Evolutionary conservation across 2,329 filamentous ascomycete species (phyloP).

Genomic region (Hypocrella siamensis): DNA sequence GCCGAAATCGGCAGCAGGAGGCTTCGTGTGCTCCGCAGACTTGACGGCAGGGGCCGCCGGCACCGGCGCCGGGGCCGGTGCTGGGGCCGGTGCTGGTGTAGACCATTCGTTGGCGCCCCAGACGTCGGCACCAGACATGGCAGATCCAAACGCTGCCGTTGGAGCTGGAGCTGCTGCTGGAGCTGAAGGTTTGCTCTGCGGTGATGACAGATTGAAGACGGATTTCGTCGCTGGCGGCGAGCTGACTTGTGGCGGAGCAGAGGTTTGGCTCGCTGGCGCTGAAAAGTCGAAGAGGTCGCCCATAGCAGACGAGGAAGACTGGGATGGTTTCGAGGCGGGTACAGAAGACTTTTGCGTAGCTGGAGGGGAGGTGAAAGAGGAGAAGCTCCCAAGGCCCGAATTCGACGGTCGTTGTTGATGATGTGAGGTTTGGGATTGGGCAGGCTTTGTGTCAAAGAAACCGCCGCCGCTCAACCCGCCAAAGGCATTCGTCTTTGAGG

Average conservation of each 20-base stretch:
- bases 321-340: slow-evolving; percentile 23
- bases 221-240: slow-evolving; percentile 35
- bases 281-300: slow-evolving; percentile 73
- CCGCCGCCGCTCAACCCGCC: slow-evolving; percentile 51
- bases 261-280: slow-evolving; percentile 30
- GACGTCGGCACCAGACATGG: slow-evolving; percentile 45
- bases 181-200: slow-evolving; percentile 27
- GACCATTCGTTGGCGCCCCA: slow-evolving; percentile 85
- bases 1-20: slow-evolving; percentile 43
- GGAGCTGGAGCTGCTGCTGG: slow-evolving; percentile 20
- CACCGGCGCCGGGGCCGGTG: slow-evolving; percentile 19
- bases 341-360: slow-evolving; percentile 14
- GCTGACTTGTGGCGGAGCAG: slow-evolving; percentile 22
- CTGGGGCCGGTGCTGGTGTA: slow-evolving; percentile 14
- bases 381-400: slow-evolving; percentile 52
- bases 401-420: slow-evolving; percentile 37
- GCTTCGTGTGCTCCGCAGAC: slow-evolving; percentile 34
- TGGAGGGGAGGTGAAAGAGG: slow-evolving; percentile 36
- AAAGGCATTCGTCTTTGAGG: slow-evolving; percentile 27
- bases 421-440: slow-evolving; percentile 33
- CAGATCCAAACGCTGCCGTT: slow-evolving; percentile 21
- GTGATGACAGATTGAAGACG: slow-evolving; percentile 66
- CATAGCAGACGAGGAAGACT: slow-evolving; percentile 41
- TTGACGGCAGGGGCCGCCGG: slow-evolving; percentile 22
- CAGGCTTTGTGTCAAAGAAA: slow-evolving; percentile 68